A percentile compares a stretch with the other conserved stretches of the same genome.
phyloP scores from a whole-genome alignment of 2,329 filamentous ascomycete species.

The Xylariaceae sp. region DNA sequence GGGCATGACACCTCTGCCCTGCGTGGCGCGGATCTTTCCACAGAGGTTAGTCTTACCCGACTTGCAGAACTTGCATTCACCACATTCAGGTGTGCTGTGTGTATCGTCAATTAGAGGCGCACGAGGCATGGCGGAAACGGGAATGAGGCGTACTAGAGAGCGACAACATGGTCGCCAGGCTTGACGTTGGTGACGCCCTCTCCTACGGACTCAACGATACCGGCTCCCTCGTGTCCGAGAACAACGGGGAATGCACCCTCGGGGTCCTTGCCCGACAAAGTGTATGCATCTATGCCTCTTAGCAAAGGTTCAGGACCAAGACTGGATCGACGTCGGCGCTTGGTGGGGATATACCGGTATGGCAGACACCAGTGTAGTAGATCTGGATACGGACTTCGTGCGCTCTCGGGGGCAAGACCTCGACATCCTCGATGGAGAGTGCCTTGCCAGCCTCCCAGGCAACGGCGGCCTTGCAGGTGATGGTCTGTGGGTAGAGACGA shows the following conservation, averaged over 20 bases:
- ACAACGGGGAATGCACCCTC: slow-evolving; percentile 90
- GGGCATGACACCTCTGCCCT: slow-evolving; percentile 94
- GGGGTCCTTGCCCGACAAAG: slow-evolving; percentile 90
- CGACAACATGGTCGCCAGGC: slow-evolving; percentile 84
- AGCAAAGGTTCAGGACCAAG: slow-evolving; percentile 26
- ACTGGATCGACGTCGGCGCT: slow-evolving; percentile 27
- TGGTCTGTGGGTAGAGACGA: slow-evolving; percentile 56
- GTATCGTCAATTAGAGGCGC: slow-evolving; percentile 16
- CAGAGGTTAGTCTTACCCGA: slow-evolving; percentile 99
- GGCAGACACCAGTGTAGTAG: slow-evolving; percentile 97
- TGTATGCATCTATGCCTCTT: slow-evolving; percentile 70
- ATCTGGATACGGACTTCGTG: slow-evolving; percentile 96
- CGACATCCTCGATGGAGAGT: slow-evolving; percentile 82
- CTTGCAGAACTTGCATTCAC: slow-evolving; percentile 99
- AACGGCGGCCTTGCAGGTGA: slow-evolving; percentile 94
- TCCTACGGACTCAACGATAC: slow-evolving; percentile 87
- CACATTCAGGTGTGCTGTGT: slow-evolving; percentile 85
- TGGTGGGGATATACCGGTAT: slow-evolving; percentile 64
- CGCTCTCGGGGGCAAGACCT: slow-evolving; percentile 82
- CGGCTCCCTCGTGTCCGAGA: slow-evolving; percentile 85
- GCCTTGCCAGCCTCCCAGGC: slow-evolving; percentile 95
- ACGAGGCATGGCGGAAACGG: neutral
- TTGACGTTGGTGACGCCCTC: slow-evolving; percentile 95
- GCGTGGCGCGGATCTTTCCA: slow-evolving; percentile 96
- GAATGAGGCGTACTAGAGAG: slow-evolving; percentile 61